phyloP scores from a whole-genome alignment of 2,329 filamentous ascomycete species.

The Penicillium sclerotiorum region DNA sequence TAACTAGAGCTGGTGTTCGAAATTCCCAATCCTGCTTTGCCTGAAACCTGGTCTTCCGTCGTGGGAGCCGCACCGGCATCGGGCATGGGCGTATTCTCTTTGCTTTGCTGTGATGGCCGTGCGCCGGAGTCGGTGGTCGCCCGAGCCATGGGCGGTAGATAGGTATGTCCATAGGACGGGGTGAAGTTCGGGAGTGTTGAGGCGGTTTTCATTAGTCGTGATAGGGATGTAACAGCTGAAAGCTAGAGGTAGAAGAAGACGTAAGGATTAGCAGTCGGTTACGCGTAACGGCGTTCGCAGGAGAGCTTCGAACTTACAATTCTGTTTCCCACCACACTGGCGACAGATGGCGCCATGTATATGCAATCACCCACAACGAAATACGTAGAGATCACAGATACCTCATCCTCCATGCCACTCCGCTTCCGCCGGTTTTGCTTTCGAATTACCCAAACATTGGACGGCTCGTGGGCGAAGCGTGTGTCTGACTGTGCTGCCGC shows the following conservation, averaged over 20 bases:
- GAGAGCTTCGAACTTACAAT: slow-evolving; percentile 44
- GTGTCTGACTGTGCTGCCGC: slow-evolving; percentile 45
- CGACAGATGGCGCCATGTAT: slow-evolving; percentile 64
- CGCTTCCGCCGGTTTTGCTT: slow-evolving; percentile 58
- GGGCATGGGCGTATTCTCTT: slow-evolving; percentile 52
- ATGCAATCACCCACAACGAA: slow-evolving; percentile 64
- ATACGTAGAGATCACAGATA: slow-evolving; percentile 59
- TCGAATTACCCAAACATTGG: slow-evolving; percentile 62
- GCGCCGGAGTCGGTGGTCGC: slow-evolving; percentile 33
- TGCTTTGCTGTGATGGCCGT: slow-evolving; percentile 48
- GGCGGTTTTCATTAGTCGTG: slow-evolving; percentile 57
- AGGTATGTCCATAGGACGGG: slow-evolving; percentile 62
- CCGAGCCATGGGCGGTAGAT: slow-evolving; percentile 54
- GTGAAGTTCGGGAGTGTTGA: slow-evolving; percentile 59
- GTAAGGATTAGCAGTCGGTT: slow-evolving; percentile 10
- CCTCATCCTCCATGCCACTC: slow-evolving; percentile 48
- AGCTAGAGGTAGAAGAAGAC: slow-evolving; percentile 43
- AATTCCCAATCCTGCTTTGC: slow-evolving; percentile 31
- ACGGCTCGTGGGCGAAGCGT: slow-evolving; percentile 48
- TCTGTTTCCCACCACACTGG: slow-evolving; percentile 59
- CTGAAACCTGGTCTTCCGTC: slow-evolving; percentile 26
- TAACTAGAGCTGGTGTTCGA: slow-evolving; percentile 27
- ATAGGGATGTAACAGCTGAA: slow-evolving; percentile 58
- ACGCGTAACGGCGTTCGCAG: neutral
- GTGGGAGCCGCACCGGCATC: slow-evolving; percentile 22